These are phyloP conservation scores for Phytophthora palmivora DNA, from an alignment of 352 stramenopile species.

Conservation along the genomic window DNA sequence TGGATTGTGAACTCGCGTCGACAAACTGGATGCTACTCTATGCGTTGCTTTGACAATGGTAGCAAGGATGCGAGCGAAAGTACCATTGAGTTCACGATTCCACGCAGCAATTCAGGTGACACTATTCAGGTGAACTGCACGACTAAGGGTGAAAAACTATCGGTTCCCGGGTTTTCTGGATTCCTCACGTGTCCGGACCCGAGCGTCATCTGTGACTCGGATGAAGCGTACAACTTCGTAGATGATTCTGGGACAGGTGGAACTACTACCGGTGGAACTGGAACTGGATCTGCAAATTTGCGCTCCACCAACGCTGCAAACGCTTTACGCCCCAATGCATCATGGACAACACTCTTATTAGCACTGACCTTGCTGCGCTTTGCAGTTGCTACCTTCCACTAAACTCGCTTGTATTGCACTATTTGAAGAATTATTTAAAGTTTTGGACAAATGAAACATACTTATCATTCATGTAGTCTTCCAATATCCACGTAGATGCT, in stretches of 20 bases:
- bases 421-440: too few relatives aligned
- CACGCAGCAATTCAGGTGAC: slow-evolving; percentile 31
- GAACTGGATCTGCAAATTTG: slow-evolving; percentile 19
- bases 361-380: neutral
- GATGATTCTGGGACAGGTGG: slow-evolving; percentile 11
- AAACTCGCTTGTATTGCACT: too few relatives aligned
- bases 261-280: slow-evolving; percentile 1
- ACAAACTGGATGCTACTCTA: slow-evolving; percentile 80
- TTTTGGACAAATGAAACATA: slow-evolving; percentile 1
- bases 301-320: slow-evolving; percentile 19
- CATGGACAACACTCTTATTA: slow-evolving; percentile 5
- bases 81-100: slow-evolving; percentile 59
- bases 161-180: slow-evolving; percentile 59
- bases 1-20: slow-evolving; percentile 67
- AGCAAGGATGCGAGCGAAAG: slow-evolving; percentile 15
- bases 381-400: neutral
- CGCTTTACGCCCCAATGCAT: neutral
- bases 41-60: slow-evolving; percentile 56
- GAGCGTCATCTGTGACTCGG: slow-evolving; percentile 57
- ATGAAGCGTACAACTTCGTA: slow-evolving; percentile 22
- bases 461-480: too few relatives aligned
- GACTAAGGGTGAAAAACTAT: slow-evolving; percentile 45
- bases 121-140: slow-evolving; percentile 56
- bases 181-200: slow-evolving; percentile 76
- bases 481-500: too few relatives aligned